phyloP scores from a whole-genome alignment of 1,284 basidiomycete species.

The Volvariella volvacea region DNA sequence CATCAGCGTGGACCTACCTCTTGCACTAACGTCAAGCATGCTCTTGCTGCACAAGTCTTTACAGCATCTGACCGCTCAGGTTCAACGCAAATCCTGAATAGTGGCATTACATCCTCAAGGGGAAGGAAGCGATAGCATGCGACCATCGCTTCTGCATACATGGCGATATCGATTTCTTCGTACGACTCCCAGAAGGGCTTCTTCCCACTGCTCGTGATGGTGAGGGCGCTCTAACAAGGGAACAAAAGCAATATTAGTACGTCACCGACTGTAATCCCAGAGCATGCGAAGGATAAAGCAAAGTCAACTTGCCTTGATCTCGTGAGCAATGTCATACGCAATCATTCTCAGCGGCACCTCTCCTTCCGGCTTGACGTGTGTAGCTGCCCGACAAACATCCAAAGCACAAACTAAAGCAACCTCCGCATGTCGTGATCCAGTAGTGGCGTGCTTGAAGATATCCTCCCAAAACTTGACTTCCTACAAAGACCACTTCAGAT shows the following conservation, averaged over 20 bases:
- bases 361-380: constrained; percentile 54
- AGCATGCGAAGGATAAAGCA: too few species aligned
- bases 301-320: constrained; percentile 55
- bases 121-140: constrained; percentile 67
- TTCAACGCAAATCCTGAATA: constrained; percentile 63
- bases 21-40: constrained; percentile 46
- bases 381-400: constrained; percentile 80
- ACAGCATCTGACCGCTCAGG: constrained; percentile 74
- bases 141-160: constrained; percentile 72
- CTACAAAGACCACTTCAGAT: constrained; percentile 17
- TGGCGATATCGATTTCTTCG: constrained; percentile 74
- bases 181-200: constrained; percentile 65
- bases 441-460: constrained; percentile 44
- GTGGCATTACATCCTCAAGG: constrained; percentile 46
- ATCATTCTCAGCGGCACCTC: constrained; percentile 68
- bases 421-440: constrained; percentile 50
- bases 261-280: constrained; percentile 1
- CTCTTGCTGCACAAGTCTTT: constrained; percentile 73
- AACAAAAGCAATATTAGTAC: neutral
- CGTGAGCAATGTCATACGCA: constrained; percentile 70
- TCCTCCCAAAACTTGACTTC: constrained; percentile 53
- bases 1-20: constrained; percentile 33
- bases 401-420: constrained; percentile 70
- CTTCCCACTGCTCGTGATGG: constrained; percentile 36
- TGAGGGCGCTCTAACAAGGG: constrained; percentile 34